These are phyloP conservation scores for Diaporthe vaccinii DNA, from an alignment of 2,329 filamentous ascomycete genomes.

Conservation along the genomic window DNA sequence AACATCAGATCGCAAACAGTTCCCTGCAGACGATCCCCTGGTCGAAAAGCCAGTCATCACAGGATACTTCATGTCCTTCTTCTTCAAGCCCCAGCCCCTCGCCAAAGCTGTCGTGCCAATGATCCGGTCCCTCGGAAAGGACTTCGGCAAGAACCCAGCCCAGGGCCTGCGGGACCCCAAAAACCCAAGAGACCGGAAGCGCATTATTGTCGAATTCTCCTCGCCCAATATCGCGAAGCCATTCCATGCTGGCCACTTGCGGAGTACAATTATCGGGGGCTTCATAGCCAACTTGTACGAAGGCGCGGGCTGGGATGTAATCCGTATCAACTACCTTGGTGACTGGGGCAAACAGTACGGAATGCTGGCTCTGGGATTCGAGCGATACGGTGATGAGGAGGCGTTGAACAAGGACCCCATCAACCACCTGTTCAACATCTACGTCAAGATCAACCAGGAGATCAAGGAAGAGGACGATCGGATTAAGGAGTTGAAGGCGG, in stretches of 20 bases:
- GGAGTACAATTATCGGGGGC: conserved; percentile 84
- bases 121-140: conserved; percentile 71
- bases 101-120: conserved; percentile 76
- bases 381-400: conserved; percentile 81
- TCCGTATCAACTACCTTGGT: conserved; percentile 82
- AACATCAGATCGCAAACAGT: conserved; percentile 58
- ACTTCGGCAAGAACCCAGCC: conserved; percentile 75
- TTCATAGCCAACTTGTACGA: conserved; percentile 82
- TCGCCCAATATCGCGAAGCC: conserved; percentile 90
- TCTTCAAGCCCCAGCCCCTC: conserved; percentile 79
- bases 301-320: conserved; percentile 79
- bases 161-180: conserved; percentile 72
- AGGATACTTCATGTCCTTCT: conserved; percentile 83
- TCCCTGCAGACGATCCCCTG: conserved; percentile 77
- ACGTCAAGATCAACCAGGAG: conserved; percentile 81
- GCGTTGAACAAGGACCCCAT: conserved; percentile 80
- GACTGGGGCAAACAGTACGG: conserved; percentile 87
- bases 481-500: conserved; percentile 69
- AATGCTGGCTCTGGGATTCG: conserved; percentile 80
- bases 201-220: conserved; percentile 83
- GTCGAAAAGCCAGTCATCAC: conserved; percentile 77
- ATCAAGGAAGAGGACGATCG: conserved; percentile 76
- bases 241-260: conserved; percentile 83
- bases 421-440: conserved; percentile 85
- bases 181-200: conserved; percentile 74